phyloP scores from a whole-genome alignment of 192 early-diverging fungal species.

The Podila verticillata region DNA sequence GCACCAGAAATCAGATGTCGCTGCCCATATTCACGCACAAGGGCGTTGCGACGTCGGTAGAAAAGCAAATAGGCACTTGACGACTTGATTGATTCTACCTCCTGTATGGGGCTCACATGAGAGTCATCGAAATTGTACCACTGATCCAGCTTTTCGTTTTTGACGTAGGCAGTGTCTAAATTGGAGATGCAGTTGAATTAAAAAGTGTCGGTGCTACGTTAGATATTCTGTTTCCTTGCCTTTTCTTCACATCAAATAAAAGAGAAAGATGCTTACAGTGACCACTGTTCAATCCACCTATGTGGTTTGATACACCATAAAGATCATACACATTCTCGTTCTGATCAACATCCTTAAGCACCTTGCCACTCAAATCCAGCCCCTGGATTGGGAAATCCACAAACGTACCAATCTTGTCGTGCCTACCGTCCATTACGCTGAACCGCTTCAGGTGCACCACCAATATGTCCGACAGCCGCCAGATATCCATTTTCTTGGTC shows the following conservation, averaged over 20 bases:
- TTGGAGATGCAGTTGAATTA: not conserved
- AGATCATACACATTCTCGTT: slow-evolving; percentile 75
- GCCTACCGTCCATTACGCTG: slow-evolving; percentile 88
- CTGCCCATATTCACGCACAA: slow-evolving; percentile 33
- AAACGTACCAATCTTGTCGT: slow-evolving; percentile 88
- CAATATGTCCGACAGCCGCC: slow-evolving; percentile 85
- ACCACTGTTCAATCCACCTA: slow-evolving; percentile 75
- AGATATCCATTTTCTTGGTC: slow-evolving; percentile 84
- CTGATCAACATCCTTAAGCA: slow-evolving; percentile 19
- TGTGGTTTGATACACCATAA: slow-evolving; percentile 88
- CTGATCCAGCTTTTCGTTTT: slow-evolving; percentile 65
- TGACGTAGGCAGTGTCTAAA: slow-evolving; percentile 72
- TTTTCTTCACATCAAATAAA: not conserved
- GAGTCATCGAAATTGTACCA: slow-evolving; percentile 93
- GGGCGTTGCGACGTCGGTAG: slow-evolving; percentile 36
- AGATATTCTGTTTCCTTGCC: no score
- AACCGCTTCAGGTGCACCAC: slow-evolving; percentile 96
- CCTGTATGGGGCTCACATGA: slow-evolving; percentile 52
- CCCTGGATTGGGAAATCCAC: slow-evolving; percentile 84
- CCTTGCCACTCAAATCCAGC: slow-evolving; percentile 61
- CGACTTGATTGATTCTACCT: slow-evolving; percentile 37
- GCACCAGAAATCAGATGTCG: no score
- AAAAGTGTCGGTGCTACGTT: no score
- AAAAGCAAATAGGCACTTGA: slow-evolving; percentile 45
- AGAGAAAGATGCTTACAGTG: slow-evolving; percentile 59